Base-by-base conservation (phyloP, 225 moss, liverwort and hornwort species). In the Rhytidiadelphus loreus region DNA sequence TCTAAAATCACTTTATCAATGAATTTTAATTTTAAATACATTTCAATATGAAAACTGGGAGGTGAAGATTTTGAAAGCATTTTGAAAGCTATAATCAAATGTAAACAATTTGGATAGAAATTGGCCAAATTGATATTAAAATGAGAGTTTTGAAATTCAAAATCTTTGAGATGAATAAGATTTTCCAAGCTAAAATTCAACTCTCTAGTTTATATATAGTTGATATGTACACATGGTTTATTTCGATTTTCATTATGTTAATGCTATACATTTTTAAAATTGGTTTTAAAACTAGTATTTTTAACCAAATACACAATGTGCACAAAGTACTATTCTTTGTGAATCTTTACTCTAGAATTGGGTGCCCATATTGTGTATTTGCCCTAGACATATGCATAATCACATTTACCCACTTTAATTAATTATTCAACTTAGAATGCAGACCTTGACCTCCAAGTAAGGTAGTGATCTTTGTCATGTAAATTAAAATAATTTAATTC, bases 401-500 rank as follows among this genome's bases (percentile, higher is more conserved):
- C 23, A n/a, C n/a, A 56, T 55, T 16, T 37, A 16, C 11, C n/a
- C n/a, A 25, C 37, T 56, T 55, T 16, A 24, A 55, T n/a, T 6
- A 16, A 56, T 76, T 52, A 35, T 76, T 53, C 1, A 2, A 76
- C n/a, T n/a, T 0, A 0, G 2, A 76, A 53, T 52, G 23, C 5
- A 1, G 1, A 20, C 50, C 8, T 75, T 20, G 12, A 32, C 20
- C 32, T 13, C 3, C 0, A 1, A 16, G 9, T 19, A 19, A 12
- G 11, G 30, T 48, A 33, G 32, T 5, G 1, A 13, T 75, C 33
- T 52, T 35, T 53, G 17, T n/a, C 25, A 79, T 18, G 7, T 39
- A 56, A n/a, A 57, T 26, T n/a, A 7, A 17, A 26, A 25, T 7
- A 11, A n/a, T 15, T 26, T 26, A 4, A 25, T 37, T 57, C 0